A percentile compares a stretch with the other conserved stretches of the same genome.
Evolutionary conservation across 306 rosid genomes (phyloP).

Genomic region (Rubus idaeus): DNA sequence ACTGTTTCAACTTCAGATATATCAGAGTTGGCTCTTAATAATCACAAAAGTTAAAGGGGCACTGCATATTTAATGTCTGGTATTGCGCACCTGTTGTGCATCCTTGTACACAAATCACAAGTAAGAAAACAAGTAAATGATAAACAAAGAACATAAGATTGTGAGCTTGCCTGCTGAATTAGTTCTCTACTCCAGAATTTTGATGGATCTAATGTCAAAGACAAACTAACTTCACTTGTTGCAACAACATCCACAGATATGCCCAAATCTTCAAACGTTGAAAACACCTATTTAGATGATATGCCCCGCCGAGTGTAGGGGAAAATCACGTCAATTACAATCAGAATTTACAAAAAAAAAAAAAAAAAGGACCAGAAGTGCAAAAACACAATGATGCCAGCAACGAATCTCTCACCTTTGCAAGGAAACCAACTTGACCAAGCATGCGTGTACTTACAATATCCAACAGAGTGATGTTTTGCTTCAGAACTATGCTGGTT

Average conservation of each 20-base stretch:
- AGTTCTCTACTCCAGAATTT: slow-evolving; percentile 92
- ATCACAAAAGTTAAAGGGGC: background rate
- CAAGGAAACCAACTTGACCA: slow-evolving; percentile 70
- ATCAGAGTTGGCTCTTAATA: background rate
- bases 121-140: background rate
- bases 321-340: background rate
- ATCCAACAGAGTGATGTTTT: slow-evolving; percentile 66
- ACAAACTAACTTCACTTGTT: slow-evolving; percentile 89
- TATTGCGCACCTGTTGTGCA: background rate
- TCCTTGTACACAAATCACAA: background rate
- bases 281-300: slow-evolving; percentile 43
- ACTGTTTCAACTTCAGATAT: background rate
- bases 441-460: slow-evolving; percentile 79
- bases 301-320: background rate
- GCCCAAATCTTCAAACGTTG: slow-evolving; percentile 75
- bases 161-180: slow-evolving; percentile 73
- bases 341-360: background rate
- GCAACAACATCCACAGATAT: slow-evolving; percentile 92
- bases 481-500: slow-evolving; percentile 69
- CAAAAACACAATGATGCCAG: background rate
- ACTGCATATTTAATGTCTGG: background rate
- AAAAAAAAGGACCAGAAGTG: background rate
- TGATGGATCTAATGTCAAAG: slow-evolving; percentile 86
- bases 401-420: slow-evolving; percentile 47
- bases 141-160: slow-evolving; percentile 4